Base-by-base conservation (phyloP, 2,329 filamentous ascomycete species). In the Aureobasidium mangrovei region DNA sequence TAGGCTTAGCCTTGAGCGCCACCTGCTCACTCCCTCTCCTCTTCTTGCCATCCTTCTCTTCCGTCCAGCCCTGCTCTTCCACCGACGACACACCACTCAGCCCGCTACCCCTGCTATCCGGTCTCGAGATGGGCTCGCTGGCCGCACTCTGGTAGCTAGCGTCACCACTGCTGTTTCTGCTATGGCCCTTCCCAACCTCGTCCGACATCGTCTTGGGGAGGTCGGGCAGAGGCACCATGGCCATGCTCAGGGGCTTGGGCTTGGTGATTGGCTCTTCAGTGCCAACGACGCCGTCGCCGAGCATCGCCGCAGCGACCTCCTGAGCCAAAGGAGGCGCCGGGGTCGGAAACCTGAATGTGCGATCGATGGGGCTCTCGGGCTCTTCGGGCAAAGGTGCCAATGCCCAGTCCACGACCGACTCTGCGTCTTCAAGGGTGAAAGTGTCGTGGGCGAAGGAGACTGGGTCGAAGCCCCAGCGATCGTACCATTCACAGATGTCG, bases 401-500 rank as follows among this genome's bases (percentile, higher is more conserved):
- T 2, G 39, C 48, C 29, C 32, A 43, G 5, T 42, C 39, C 7
- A 4, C 24, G 3, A 9, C n/a, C 1, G 29, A 7, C 8, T 46
- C 26, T 12, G 24, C 29, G 1, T 32, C 42, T 18, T 39, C 42
- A 2, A 46, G 9, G 2, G 2, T 29, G 8, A 54, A 54, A 3
- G 40, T 33, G 29, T 54, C 52, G 1, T 7, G 6, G 0, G 52
- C 52, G 24, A 46, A 54, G 7, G 36, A 32, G 3, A 46, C 41
- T 2, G 43, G 1, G 4, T 65, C 63, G n/a, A 72, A 63, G 10
- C 67, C 67, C 44, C 73, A 68, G 3, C 64, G 64, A 26, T 70
- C 65, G 47, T 75, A 73, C 61, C 68, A 74, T 40, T 66, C 65
- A 45, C 70, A 69, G n/a, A 73, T 64, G 29, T 69, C 65, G 26